These are phyloP conservation scores for Apophysomyces elegans DNA, from an alignment of 371 early-diverging fungal species.

Conservation along the genomic window DNA sequence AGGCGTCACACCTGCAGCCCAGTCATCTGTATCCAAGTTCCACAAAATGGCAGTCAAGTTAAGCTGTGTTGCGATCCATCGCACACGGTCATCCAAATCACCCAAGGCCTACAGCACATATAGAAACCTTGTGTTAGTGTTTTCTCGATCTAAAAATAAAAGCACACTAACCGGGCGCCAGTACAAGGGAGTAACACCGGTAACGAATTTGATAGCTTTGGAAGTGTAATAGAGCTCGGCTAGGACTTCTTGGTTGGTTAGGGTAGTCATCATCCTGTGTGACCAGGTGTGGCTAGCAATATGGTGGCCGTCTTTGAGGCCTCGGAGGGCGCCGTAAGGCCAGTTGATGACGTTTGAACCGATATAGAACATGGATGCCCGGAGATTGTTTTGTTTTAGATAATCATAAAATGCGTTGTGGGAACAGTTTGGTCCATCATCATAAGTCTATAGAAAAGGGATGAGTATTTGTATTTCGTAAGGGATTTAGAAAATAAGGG, in stretches of 20 bases:
- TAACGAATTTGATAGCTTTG: constrained; percentile 54
- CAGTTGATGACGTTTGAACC: constrained; percentile 51
- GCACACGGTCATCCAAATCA: constrained; percentile 57
- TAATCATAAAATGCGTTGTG: constrained; percentile 51
- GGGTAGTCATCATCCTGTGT: constrained; percentile 58
- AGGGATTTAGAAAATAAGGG: background rate
- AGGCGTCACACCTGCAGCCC: constrained; percentile 37
- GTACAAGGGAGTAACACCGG: constrained; percentile 56
- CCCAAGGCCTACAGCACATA: constrained; percentile 31
- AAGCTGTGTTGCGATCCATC: constrained; percentile 51
- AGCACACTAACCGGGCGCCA: constrained; percentile 50
- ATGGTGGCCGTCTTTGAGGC: constrained; percentile 53
- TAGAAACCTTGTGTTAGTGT: background rate
- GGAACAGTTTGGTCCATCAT: constrained; percentile 53
- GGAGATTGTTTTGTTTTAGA: constrained; percentile 36
- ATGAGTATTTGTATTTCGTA: constrained; percentile 1
- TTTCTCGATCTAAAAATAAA: background rate
- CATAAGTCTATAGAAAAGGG: constrained; percentile 32
- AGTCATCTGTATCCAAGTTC: constrained; percentile 47
- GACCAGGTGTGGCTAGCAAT: constrained; percentile 60
- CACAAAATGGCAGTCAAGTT: constrained; percentile 48
- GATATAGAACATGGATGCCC: constrained; percentile 54
- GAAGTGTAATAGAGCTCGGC: constrained; percentile 59
- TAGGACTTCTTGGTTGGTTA: constrained; percentile 57
- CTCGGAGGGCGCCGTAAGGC: constrained; percentile 53